phyloP scores from a whole-genome alignment of 78 protist species.

The Isochrysis galbana region DNA sequence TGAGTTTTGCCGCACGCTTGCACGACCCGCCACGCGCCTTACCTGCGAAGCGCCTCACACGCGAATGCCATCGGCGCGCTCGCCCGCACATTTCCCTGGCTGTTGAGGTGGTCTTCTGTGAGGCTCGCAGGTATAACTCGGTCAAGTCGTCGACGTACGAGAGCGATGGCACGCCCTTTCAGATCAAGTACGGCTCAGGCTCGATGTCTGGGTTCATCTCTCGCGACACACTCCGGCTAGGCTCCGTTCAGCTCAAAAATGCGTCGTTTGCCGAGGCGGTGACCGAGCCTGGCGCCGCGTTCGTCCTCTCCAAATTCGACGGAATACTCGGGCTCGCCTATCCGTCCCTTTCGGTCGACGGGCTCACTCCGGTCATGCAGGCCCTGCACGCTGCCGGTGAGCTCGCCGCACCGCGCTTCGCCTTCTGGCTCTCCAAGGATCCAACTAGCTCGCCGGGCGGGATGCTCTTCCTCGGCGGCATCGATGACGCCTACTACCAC shows the following conservation, averaged over 20 bases:
- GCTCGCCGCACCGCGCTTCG: constrained; percentile 67
- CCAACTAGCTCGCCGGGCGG: constrained; percentile 50
- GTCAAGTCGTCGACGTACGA: constrained; percentile 72
- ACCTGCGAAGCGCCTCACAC: too few species aligned
- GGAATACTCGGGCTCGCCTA: constrained; percentile 90
- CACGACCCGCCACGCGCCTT: too few species aligned
- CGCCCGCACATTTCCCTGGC: too few species aligned
- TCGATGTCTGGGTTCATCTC: constrained; percentile 74
- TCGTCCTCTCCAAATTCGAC: constrained; percentile 51
- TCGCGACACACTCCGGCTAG: background rate
- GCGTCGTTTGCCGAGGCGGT: background rate
- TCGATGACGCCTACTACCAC: constrained; percentile 38
- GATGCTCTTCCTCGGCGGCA: constrained; percentile 89
- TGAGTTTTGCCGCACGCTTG: too few species aligned
- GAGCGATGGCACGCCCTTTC: constrained; percentile 78
- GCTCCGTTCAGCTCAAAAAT: background rate
- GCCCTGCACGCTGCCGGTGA: background rate
- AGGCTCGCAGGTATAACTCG: background rate
- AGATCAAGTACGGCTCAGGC: constrained; percentile 93
- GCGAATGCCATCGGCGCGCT: too few species aligned
- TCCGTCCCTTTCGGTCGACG: constrained; percentile 81
- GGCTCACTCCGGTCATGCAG: constrained; percentile 75
- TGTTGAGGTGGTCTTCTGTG: too few species aligned
- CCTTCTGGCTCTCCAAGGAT: constrained; percentile 81
- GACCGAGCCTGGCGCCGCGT: constrained; percentile 26